phyloP scores from a whole-genome alignment of 2,329 filamentous ascomycete species.

The Monosporascus sp. region DNA sequence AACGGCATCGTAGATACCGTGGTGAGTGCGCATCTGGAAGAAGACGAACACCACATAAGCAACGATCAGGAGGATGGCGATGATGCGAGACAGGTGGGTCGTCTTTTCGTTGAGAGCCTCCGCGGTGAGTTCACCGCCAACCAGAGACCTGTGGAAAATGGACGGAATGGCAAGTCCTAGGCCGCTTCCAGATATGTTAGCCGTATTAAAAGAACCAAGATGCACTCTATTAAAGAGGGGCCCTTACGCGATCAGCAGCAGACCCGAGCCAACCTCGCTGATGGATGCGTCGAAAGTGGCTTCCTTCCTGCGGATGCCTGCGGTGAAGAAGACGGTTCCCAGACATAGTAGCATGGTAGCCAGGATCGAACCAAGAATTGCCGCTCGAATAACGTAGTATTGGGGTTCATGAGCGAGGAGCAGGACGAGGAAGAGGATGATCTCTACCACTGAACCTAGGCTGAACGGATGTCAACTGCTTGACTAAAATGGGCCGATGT shows the following conservation, averaged over 20 bases:
- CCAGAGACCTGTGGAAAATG: conserved; percentile 49
- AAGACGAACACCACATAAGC: conserved; percentile 63
- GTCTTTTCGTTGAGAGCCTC: conserved; percentile 45
- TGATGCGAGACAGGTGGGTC: conserved; percentile 63
- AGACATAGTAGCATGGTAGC: conserved; percentile 78
- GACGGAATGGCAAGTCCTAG: conserved; percentile 48
- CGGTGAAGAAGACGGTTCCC: conserved; percentile 73
- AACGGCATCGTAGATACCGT: conserved; percentile 70
- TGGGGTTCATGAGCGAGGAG: conserved; percentile 39
- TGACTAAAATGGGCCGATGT: conserved; percentile 2
- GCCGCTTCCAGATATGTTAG: conserved; percentile 29
- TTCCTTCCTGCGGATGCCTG: conserved; percentile 63
- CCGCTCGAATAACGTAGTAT: conserved; percentile 73
- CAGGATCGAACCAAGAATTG: conserved; percentile 77
- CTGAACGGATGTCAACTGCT: conserved; percentile 19
- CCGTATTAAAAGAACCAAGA: too few relatives aligned
- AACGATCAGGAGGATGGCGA: conserved; percentile 64
- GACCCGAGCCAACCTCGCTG: conserved; percentile 71
- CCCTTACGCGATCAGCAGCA: conserved; percentile 72
- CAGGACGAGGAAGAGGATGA: conserved; percentile 76
- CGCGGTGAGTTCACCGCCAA: conserved; percentile 19
- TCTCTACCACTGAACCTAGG: conserved; percentile 71
- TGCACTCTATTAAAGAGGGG: not conserved
- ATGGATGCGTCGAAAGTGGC: conserved; percentile 70
- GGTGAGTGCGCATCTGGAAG: conserved; percentile 73